These are phyloP conservation scores for Prototheca stagnorum DNA, from an alignment of 163 green algal species.

Conservation along the genomic window DNA sequence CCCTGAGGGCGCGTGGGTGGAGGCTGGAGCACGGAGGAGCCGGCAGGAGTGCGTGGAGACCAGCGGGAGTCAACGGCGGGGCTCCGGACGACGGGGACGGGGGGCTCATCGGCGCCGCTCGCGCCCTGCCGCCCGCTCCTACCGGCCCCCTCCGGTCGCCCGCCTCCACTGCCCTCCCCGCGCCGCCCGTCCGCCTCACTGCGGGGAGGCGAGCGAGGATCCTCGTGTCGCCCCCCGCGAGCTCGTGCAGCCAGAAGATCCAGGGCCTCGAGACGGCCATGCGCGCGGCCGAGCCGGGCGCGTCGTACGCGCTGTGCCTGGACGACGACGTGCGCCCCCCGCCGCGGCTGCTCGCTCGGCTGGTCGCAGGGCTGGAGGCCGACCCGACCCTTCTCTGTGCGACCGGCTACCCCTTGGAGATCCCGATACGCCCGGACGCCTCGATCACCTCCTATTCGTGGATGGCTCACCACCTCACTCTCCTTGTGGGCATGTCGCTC, in stretches of 20 bases:
- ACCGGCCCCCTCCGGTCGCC: too few species aligned
- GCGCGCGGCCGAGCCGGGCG: constrained; percentile 2
- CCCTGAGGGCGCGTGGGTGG: background rate
- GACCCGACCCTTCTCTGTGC: constrained; percentile 43
- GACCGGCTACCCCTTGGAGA: constrained; percentile 81
- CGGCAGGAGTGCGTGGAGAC: constrained; percentile 45
- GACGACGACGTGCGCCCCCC: constrained; percentile 79
- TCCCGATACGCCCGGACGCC: constrained; percentile 23
- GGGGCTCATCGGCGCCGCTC: too few species aligned
- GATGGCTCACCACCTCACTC: constrained; percentile 67
- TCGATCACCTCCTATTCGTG: constrained; percentile 40
- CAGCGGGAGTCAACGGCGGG: background rate
- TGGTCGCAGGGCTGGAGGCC: constrained; percentile 34
- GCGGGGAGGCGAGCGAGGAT: background rate
- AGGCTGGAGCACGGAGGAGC: background rate
- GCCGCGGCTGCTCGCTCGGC: constrained; percentile 21
- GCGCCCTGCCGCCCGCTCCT: too few species aligned
- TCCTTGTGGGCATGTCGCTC: constrained; percentile 63
- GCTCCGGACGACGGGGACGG: background rate
- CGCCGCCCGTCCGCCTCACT: background rate
- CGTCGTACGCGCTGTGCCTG: constrained; percentile 65
- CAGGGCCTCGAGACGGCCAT: constrained; percentile 9
- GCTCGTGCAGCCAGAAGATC: constrained; percentile 2
- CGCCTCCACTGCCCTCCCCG: too few species aligned
- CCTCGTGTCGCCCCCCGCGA: constrained; percentile 9